Percentiles rank a stretch among this genome's conserved stretches.
Conservation (phyloP, 1,284 basidiomycete species). For the Mycena sp. region DNA sequence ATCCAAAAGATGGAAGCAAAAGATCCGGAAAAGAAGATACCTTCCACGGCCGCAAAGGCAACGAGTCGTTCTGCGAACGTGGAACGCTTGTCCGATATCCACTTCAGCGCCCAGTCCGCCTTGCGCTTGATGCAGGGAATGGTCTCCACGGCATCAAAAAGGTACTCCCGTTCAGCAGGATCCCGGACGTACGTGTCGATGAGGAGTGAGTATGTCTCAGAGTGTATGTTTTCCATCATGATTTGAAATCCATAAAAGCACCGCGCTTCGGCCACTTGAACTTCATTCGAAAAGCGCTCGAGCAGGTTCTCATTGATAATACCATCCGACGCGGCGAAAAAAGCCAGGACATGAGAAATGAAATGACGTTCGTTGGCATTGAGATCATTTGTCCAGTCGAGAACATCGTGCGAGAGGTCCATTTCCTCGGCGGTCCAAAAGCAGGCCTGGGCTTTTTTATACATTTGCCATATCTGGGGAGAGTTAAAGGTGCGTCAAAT, state of each 20-base stretch:
- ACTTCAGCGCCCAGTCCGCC: slow-evolving; percentile 93
- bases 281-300: slow-evolving; percentile 95
- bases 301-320: slow-evolving; percentile 99
- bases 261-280: slow-evolving; percentile 94
- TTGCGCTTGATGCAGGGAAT: slow-evolving; percentile 94
- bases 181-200: slow-evolving; percentile 99
- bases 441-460: slow-evolving; percentile 92
- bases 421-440: slow-evolving; percentile 99
- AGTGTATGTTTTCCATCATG: slow-evolving; percentile 99
- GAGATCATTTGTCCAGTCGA: slow-evolving; percentile 94
- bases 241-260: slow-evolving; percentile 99
- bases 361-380: slow-evolving; percentile 97
- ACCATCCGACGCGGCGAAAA: slow-evolving; percentile 97
- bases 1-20: slow-evolving; percentile 98
- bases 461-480: slow-evolving; percentile 94
- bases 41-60: slow-evolving; percentile 98
- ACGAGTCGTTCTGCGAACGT: slow-evolving; percentile 93
- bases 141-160: slow-evolving; percentile 95
- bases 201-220: slow-evolving; percentile 97
- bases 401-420: slow-evolving; percentile 93
- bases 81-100: slow-evolving; percentile 89
- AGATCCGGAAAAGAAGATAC: slow-evolving; percentile 98
- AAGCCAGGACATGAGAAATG: slow-evolving; percentile 95
- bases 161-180: slow-evolving; percentile 80
- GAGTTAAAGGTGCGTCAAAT: neutral